Evolutionary conservation across 768 basidiomycete species (phyloP), one percentile per base, ranked within the genome.

Genomic region (Tricholoma terreum): DNA sequence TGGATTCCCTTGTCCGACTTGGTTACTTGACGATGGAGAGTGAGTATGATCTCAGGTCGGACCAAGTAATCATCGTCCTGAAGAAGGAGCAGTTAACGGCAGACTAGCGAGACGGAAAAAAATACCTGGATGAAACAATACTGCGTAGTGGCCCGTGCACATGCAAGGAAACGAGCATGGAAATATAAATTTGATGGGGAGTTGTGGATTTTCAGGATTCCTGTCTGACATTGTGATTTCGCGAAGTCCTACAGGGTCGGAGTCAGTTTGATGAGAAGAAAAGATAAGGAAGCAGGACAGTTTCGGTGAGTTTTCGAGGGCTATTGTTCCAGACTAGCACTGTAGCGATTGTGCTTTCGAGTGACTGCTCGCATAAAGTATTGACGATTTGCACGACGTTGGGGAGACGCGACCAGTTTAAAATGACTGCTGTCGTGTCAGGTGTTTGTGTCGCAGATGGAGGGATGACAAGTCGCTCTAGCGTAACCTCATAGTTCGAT

Each of bases 31-130:
- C 71, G 58, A 4, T 77, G 76, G n/a, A 88, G 72, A 0, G 80
- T 66, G 33, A 73, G 72, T 56, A 88, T 79, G 31, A 85, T 74
- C 59, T 85, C 80, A 7, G 87, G 82, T 30, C 73, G 67, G 49
- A 89, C 65, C 19, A 88, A 72, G 64, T 83, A 88, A 67, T 87
- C 87, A 63, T 89, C 87, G 63, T 89, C 87, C 86, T 87, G 57
- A 30, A 38, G 48, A 51, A 35, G 48, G 21, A 30, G 33, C 36
- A 61, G 48, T 56, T 40, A 38, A 57, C 11, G 56, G 21, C 31
- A 33, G 36, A 53, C 45, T 40, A 40, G 24, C 10, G 11, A 17
- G 21, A 45, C 33, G 34, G 14, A 30, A 27, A 15, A 50, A 58
- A 65, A 14, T 52, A 83, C 85, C 72, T 87, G 86, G 45, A 87